A percentile compares a stretch with the other conserved stretches of the same genome.
phyloP scores from a whole-genome alignment of 2,329 filamentous ascomycete species.

The Whalleya microplaca region DNA sequence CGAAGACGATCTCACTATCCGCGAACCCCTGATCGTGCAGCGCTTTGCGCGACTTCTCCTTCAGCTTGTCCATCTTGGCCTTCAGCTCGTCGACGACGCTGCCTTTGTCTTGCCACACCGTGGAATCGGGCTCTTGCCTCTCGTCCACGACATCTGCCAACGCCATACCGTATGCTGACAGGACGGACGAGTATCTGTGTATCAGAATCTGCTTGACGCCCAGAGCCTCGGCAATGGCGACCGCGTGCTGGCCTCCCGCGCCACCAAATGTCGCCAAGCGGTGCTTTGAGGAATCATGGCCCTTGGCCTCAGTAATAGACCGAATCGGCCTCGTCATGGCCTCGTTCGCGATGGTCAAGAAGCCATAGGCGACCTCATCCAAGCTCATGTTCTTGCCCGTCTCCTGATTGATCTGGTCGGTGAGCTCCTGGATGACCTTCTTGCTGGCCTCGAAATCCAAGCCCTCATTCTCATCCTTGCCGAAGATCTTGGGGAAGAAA shows the following conservation, averaged over 20 bases:
- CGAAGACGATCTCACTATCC: conserved; percentile 75
- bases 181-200: conserved; percentile 84
- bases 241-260: conserved; percentile 87
- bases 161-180: conserved; percentile 92
- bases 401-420: conserved; percentile 78
- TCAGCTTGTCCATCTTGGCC: conserved; percentile 77
- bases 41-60: conserved; percentile 69
- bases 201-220: conserved; percentile 85
- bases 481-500: conserved; percentile 95
- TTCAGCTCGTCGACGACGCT: conserved; percentile 66
- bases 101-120: conserved; percentile 62
- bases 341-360: conserved; percentile 88
- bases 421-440: conserved; percentile 74
- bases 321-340: conserved; percentile 90
- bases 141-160: conserved; percentile 93
- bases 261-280: conserved; percentile 91
- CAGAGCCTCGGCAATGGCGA: conserved; percentile 84
- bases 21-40: conserved; percentile 80
- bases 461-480: conserved; percentile 81
- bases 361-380: conserved; percentile 88
- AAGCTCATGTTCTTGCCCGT: conserved; percentile 71
- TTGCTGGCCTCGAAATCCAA: conserved; percentile 77
- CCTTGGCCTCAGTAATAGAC: conserved; percentile 88
- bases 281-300: conserved; percentile 88
- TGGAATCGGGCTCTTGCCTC: conserved; percentile 75